A percentile compares a stretch with the other conserved stretches of the same genome.
Evolutionary conservation across 1,284 basidiomycete species (phyloP).

Genomic region (Mycena sp.): DNA sequence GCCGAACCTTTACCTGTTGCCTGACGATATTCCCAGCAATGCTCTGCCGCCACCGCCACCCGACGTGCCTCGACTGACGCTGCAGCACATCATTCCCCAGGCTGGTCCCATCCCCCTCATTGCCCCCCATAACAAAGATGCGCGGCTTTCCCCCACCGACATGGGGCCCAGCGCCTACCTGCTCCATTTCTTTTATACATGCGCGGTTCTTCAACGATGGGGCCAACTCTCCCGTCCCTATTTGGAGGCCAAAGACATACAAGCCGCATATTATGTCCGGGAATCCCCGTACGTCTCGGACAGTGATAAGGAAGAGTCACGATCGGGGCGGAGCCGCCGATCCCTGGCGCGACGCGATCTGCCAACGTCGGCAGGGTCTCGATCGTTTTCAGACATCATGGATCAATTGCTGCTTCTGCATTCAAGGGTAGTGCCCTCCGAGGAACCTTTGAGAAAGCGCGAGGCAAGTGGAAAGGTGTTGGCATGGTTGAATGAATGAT

Average conservation of each 20-base stretch:
- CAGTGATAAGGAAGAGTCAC: too few relatives aligned
- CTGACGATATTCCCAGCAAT: background rate
- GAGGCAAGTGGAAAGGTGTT: too few relatives aligned
- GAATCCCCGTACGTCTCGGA: background rate
- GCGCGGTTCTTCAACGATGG: constrained; percentile 2
- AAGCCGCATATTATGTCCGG: background rate
- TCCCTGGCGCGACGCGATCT: too few relatives aligned
- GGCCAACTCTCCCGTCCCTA: background rate
- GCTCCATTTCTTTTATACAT: constrained; percentile 8
- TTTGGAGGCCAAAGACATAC: background rate
- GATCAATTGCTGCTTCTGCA: too few relatives aligned
- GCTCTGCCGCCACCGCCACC: background rate
- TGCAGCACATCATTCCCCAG: constrained; percentile 8
- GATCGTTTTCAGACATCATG: too few relatives aligned
- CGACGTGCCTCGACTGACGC: background rate
- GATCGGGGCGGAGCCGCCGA: too few relatives aligned
- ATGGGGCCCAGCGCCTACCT: background rate
- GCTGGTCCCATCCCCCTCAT: background rate
- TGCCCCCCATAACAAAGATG: constrained; percentile 1
- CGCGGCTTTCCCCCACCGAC: background rate
- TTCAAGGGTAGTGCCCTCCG: too few relatives aligned
- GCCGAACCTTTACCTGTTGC: constrained; percentile 1
- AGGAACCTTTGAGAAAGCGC: too few relatives aligned
- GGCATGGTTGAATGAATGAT: too few relatives aligned
- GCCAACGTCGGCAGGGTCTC: too few relatives aligned